Evolutionary conservation across 2,329 filamentous ascomycete genomes (phyloP).

Genomic region (Alternaria sp.): DNA sequence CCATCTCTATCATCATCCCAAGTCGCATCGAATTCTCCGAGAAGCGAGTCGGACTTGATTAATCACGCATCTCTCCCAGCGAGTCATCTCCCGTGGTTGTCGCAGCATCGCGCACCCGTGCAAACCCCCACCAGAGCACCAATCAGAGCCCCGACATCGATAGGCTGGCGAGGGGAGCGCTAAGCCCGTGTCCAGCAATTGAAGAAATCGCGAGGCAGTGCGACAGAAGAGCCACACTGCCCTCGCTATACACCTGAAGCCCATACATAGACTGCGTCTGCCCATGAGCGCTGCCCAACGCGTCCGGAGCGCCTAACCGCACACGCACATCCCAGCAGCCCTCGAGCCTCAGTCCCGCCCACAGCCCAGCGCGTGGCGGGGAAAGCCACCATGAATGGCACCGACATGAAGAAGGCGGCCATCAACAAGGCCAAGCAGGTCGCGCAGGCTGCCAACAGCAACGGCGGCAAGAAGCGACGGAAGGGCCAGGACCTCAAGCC

Average conservation of each 20-base stretch:
- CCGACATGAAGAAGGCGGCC: constrained; percentile 68
- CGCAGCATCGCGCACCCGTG: constrained; percentile 17
- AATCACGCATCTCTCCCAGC: constrained; percentile 7
- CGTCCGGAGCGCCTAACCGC: constrained; percentile 37
- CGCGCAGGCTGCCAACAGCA: constrained; percentile 62
- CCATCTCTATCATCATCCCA: not conserved
- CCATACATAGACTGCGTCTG: constrained; percentile 1
- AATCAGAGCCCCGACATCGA: constrained; percentile 36
- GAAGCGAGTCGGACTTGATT: not conserved
- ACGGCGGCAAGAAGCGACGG: constrained; percentile 73
- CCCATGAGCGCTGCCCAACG: constrained; percentile 39
- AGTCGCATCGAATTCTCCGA: constrained; percentile 7
- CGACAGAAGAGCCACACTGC: constrained; percentile 26
- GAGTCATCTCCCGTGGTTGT: constrained; percentile 17
- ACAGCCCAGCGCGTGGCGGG: constrained; percentile 37
- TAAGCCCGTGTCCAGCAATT: constrained; percentile 44
- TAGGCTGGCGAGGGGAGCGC: constrained; percentile 43
- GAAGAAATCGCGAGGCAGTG: constrained; percentile 41
- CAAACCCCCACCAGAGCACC: constrained; percentile 25
- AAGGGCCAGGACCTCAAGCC: constrained; percentile 74
- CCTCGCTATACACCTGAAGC: constrained; percentile 1
- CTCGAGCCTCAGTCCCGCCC: constrained; percentile 18
- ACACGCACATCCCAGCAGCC: constrained; percentile 15
- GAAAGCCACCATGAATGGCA: constrained; percentile 64
- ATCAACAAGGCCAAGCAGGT: constrained; percentile 71